Evolutionary conservation across 2,329 filamentous ascomycete species (phyloP).

Genomic region (Karstenula rhodostoma): DNA sequence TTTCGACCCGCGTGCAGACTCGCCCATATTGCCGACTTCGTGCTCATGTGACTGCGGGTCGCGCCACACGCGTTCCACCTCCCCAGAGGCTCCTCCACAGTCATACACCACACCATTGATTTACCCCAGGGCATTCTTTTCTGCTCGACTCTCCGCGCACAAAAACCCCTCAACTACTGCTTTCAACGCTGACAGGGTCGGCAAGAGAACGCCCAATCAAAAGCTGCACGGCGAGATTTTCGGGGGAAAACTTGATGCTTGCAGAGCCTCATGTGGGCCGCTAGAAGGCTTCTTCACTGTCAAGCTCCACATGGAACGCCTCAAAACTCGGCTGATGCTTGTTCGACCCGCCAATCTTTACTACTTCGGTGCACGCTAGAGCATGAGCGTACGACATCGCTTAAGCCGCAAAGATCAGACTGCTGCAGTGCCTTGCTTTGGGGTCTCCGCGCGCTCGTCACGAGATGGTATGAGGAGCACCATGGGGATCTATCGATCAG

Average conservation of each 20-base stretch:
- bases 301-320: slow-evolving; percentile 36
- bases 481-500: slow-evolving; percentile 25
- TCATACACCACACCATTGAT: background rate
- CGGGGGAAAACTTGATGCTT: slow-evolving; percentile 24
- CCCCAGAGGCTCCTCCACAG: background rate
- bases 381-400: slow-evolving; percentile 29
- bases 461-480: slow-evolving; percentile 22
- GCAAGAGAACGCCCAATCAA: background rate
- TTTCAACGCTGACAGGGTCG: background rate
- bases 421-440: slow-evolving; percentile 30
- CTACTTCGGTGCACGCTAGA: slow-evolving; percentile 20
- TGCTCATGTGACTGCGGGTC: background rate
- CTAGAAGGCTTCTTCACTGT: slow-evolving; percentile 40
- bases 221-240: slow-evolving; percentile 24
- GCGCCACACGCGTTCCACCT: background rate
- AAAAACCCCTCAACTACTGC: background rate
- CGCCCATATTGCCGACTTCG: background rate
- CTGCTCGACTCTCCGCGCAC: background rate
- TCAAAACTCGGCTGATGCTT: slow-evolving; percentile 36
- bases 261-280: slow-evolving; percentile 41
- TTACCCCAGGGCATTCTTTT: background rate
- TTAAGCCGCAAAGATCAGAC: slow-evolving; percentile 26
- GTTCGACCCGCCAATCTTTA: slow-evolving; percentile 27
- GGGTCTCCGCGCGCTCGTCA: slow-evolving; percentile 36
- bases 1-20: background rate